phyloP scores from a whole-genome alignment of 768 basidiomycete species.

The Holtermannia corniformis region DNA sequence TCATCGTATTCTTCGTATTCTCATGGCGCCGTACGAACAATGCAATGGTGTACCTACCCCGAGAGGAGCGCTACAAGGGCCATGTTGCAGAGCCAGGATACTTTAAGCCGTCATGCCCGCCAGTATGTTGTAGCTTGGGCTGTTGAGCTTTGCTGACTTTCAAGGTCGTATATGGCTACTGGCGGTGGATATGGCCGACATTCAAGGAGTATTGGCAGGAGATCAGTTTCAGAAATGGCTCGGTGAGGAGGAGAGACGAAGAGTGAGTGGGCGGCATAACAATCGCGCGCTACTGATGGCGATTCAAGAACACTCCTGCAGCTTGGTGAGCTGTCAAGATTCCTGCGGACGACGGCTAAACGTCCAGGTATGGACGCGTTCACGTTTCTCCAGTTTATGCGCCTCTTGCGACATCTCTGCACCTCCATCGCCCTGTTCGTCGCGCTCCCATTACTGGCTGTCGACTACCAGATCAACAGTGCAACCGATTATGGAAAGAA shows the following conservation, averaged over 20 bases:
- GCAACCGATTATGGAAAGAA: conserved; percentile 9
- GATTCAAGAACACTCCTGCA: conserved; percentile 4
- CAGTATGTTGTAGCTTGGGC: neutral
- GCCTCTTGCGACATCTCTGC: conserved; percentile 56
- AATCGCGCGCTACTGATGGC: neutral
- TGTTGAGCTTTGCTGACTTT: neutral
- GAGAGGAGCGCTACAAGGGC: neutral
- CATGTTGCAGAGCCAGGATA: neutral
- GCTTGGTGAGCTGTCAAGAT: conserved; percentile 5
- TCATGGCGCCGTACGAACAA: conserved; percentile 3
- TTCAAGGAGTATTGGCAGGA: conserved; percentile 13
- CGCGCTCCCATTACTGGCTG: conserved; percentile 15
- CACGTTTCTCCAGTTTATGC: conserved; percentile 78
- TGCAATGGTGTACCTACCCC: conserved; percentile 2
- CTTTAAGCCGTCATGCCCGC: neutral
- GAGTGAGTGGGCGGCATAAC: conserved; percentile 5
- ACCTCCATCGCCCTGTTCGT: conserved; percentile 16
- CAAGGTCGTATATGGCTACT: neutral
- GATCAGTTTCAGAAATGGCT: conserved; percentile 1
- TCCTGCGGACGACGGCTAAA: neutral
- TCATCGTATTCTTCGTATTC: conserved; percentile 1
- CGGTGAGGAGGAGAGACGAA: conserved; percentile 4
- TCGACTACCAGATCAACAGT: conserved; percentile 29
- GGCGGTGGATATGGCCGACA: conserved; percentile 10
- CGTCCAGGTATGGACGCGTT: conserved; percentile 83